phyloP scores from a whole-genome alignment of 148 eudicot genomes.

The Heliosperma pusillum region DNA sequence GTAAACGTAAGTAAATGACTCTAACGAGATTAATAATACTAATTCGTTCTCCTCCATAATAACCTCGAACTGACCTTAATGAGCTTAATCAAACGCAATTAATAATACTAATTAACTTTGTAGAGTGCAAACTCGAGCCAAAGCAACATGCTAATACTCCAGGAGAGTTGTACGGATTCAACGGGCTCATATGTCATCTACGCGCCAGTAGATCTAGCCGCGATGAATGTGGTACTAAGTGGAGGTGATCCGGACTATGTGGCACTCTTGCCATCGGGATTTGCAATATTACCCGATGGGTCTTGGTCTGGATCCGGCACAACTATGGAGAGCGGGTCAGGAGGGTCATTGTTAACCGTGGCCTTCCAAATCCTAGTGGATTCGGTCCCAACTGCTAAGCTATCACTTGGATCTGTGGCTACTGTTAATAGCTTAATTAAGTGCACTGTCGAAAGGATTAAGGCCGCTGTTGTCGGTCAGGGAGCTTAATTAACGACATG shows the following conservation, averaged over 20 bases:
- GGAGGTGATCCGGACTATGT: conserved; percentile 99
- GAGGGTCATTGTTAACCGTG: conserved; percentile 86
- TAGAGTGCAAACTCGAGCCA: conserved; percentile 96
- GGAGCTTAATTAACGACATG: conserved; percentile 26
- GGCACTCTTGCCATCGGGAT: conserved; percentile 89
- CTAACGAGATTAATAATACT: no score
- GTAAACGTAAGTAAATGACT: conserved; percentile 57
- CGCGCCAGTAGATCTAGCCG: conserved; percentile 93
- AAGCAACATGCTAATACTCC: conserved; percentile 96
- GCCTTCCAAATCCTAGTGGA: conserved; percentile 94
- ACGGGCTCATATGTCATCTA: conserved; percentile 93
- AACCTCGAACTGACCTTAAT: neutral
- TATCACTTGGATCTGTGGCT: conserved; percentile 89
- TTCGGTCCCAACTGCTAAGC: conserved; percentile 94
- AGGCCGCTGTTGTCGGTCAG: conserved; percentile 58
- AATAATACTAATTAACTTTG: conserved; percentile 3
- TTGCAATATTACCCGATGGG: conserved; percentile 92
- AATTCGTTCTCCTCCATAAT: neutral
- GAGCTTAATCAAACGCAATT: neutral
- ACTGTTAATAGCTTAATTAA: conserved; percentile 91
- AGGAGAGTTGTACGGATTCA: conserved; percentile 84
- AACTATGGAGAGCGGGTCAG: conserved; percentile 39
- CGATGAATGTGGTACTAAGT: conserved; percentile 86
- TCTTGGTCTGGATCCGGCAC: conserved; percentile 23
- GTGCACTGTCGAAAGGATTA: conserved; percentile 94